Evolutionary conservation across 2,329 filamentous ascomycete genomes (phyloP).

Genomic region (Fusarium sp.): DNA sequence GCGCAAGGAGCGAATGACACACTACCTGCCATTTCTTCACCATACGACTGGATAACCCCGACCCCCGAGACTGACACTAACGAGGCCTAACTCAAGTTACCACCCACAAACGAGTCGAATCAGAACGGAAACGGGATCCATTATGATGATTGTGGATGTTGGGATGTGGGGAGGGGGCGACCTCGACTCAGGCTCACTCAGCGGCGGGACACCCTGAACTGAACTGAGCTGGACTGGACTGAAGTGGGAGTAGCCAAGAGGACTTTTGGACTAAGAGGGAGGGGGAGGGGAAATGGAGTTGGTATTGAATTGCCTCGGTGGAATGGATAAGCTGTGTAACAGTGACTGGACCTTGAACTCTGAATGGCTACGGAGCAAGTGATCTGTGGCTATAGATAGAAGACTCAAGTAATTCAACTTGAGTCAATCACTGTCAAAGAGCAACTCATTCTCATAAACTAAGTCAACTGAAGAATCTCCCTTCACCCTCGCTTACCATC

Average conservation of each 20-base stretch:
- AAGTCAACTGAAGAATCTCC: neutral
- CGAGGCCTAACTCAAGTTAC: slow-evolving; percentile 8
- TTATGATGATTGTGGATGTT: slow-evolving; percentile 18
- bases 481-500: slow-evolving; percentile 10
- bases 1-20: slow-evolving; percentile 31
- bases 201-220: slow-evolving; percentile 1
- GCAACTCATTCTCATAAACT: neutral
- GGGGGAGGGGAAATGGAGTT: slow-evolving; percentile 10
- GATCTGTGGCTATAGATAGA: neutral
- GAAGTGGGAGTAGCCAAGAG: neutral
- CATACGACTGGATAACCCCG: slow-evolving; percentile 25
- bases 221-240: neutral
- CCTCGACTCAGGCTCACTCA: slow-evolving; percentile 6
- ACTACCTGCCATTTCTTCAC: slow-evolving; percentile 21
- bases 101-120: slow-evolving; percentile 30
- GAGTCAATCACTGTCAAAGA: neutral
- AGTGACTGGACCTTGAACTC: neutral
- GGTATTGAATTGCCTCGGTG: slow-evolving; percentile 4
- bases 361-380: neutral
- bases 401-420: neutral
- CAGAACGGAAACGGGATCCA: neutral
- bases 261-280: neutral
- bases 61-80: slow-evolving; percentile 13
- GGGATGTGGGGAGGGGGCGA: slow-evolving; percentile 32
- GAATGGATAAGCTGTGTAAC: neutral